Base-by-base conservation (phyloP, 805 yeast species). In the Nakazawaea populi region DNA sequence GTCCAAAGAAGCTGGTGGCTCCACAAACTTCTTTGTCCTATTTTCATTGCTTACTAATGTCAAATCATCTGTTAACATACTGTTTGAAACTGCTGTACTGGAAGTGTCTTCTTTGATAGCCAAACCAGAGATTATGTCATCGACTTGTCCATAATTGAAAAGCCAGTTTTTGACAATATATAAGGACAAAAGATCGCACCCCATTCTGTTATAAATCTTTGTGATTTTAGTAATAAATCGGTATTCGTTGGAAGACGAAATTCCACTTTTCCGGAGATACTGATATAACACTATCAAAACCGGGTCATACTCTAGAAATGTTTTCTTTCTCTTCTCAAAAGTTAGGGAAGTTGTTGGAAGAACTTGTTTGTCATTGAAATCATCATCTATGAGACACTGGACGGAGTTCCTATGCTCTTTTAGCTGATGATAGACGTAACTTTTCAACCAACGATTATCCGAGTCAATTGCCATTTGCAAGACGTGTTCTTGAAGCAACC, bases 371-470 rank as follows among this genome's bases (percentile, higher is more conserved):
- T 45, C 52, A 12, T 34, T 38, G 18, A 42, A 40, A 11, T 51
- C 51, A 27, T 49, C 54, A 9, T 45, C 49, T 7, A 52, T 38
- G 1, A 52, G 37, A 48, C 47, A 48, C 18, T 42, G 46, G 1
- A 48, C 45, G 8, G 43, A 24, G 6, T 41, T 18, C 14, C 31
- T 36, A 5, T 11, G 9, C n/a, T 48, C 43, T 37, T 65, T 64
- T 49, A 55, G 52, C 32, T 11, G 37, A 42, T 52, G 52, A 18
- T 61, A 84, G 4, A 87, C 79, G 84, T 92, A 91, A 61, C 91
- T 85, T 1, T 85, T 74, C 18, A 77, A 74, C 97, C 97, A 90
- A 54, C 90, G 70, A 62, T 89, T 87, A 46, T 88, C 87, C n/a
- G 68, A 63, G 4, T 68, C 63, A 12, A 84, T 70, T 0, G 89